Evolutionary conservation across 139 green algal genomes (phyloP), one percentile per base, ranked within the genome.

Genomic region (Mesotaenium endlicherianum): DNA sequence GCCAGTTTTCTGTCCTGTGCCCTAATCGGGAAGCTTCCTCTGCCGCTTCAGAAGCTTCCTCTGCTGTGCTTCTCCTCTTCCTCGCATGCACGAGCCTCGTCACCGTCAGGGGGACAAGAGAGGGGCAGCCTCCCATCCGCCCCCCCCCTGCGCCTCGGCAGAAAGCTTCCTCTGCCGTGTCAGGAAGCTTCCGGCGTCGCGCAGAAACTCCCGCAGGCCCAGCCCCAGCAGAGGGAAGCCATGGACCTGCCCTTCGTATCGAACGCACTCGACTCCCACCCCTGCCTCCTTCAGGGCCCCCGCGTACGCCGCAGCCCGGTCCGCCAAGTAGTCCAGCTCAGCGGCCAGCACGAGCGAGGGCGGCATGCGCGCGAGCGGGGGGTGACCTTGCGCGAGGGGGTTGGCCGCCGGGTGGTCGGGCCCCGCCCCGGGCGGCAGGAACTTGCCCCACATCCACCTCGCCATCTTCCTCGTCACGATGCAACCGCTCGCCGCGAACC

Each of bases 361-460:
- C 30, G 40, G 47, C 16, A 82, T 26, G 39, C 1, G 26, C 3
- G 41, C 42, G 41, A 82, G 20, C 26, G 47, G 17, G n/a, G 16
- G 26, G 60, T 82, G 43, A 43, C 8, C 49, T 39, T 44, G 75
- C n/a, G 14, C 45, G 2, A 74, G 49, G 43, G 75, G 75, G 30
- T 82, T 82, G 49, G 1, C 3, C 1, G 75, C 75, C 3, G 38
- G 49, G 75, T 82, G 75, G 60, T 82, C 42, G 17, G 39, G 26
- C 11, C 16, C 26, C 2, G 49, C 1, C 17, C 49, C 75, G 4
- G 58, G 42, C 49, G 75, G 75, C 43, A 82, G 43, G 60, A 82
- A 82, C 1, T 47, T 39, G 2, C 6, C 39, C 75, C 75, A 82
- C 75, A 39, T 39, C 3, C 6, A 14, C 39, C 75, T 45, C 30